A percentile compares a stretch with the other conserved stretches of the same genome.
Evolutionary conservation across 352 stramenopile species (phyloP).

Genomic region (Phytophthora sansomeana): DNA sequence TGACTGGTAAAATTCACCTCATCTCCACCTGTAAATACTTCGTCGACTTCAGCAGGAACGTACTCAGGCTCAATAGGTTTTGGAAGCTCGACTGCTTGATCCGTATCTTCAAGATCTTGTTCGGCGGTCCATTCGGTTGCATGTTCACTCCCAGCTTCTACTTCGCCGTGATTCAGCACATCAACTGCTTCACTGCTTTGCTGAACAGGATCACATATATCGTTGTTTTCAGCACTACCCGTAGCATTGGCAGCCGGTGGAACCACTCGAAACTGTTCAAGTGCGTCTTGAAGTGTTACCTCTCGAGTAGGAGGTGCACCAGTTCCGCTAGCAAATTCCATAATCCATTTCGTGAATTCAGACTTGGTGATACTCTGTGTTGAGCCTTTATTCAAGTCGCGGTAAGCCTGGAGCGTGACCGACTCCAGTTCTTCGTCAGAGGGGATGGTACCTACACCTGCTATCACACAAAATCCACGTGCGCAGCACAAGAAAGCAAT

Average conservation of each 20-base stretch:
- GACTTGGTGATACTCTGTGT: conserved; percentile 65
- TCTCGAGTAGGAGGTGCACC: conserved; percentile 21
- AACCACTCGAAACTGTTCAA: conserved; percentile 40
- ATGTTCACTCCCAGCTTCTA: conserved; percentile 10
- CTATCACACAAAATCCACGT: conserved; percentile 61
- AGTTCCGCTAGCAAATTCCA: conserved; percentile 40
- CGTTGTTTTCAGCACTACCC: conserved; percentile 11
- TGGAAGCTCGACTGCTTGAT: not conserved
- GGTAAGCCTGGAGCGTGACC: conserved; percentile 64
- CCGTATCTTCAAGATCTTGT: not conserved
- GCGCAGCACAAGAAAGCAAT: conserved; percentile 68
- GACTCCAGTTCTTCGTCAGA: conserved; percentile 69
- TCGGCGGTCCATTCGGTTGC: not conserved
- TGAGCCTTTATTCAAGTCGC: conserved; percentile 62
- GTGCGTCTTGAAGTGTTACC: conserved; percentile 34
- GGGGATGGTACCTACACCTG: conserved; percentile 49
- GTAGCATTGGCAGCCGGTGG: not conserved
- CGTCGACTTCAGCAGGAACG: conserved; percentile 3
- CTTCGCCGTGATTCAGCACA: conserved; percentile 1
- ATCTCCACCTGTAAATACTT: not conserved
- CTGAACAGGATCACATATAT: not conserved
- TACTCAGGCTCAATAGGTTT: conserved; percentile 6
- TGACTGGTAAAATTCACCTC: not conserved
- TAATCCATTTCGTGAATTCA: conserved; percentile 68
- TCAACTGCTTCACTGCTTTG: not conserved